These are phyloP conservation scores for Heliosperma pusillum DNA, from an alignment of 148 eudicot genomes.

Conservation along the genomic window DNA sequence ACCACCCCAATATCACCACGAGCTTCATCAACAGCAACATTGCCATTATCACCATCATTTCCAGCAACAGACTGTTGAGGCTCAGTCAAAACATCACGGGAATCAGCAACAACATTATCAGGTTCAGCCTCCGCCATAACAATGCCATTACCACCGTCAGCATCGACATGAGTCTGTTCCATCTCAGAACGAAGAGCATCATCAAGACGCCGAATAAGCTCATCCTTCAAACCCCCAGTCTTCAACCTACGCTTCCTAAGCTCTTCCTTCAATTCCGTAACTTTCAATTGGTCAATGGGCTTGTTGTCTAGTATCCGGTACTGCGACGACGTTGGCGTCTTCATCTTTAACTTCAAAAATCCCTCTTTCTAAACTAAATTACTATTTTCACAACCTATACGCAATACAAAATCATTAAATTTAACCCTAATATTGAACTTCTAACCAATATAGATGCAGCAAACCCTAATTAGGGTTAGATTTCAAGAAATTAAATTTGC, in stretches of 20 bases:
- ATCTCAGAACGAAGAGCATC: constrained; percentile 60
- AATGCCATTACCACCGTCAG: constrained; percentile 28
- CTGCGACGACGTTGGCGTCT: constrained; percentile 39
- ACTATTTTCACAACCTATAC: not conserved
- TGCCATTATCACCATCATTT: constrained; percentile 11
- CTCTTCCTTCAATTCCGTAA: constrained; percentile 87
- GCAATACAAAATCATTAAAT: not conserved
- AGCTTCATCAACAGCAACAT: not conserved
- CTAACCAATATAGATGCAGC: no score
- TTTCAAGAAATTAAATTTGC: not conserved
- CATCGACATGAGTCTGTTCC: constrained; percentile 25
- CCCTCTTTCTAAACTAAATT: not conserved
- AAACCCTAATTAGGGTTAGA: constrained; percentile 9
- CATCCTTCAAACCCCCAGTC: constrained; percentile 79
- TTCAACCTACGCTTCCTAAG: constrained; percentile 74
- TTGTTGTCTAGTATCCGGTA: constrained; percentile 66
- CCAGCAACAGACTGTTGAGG: not conserved
- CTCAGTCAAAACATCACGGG: no score
- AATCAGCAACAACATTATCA: constrained; percentile 20
- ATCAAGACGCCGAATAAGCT: constrained; percentile 62
- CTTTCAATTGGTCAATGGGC: constrained; percentile 89
- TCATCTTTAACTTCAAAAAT: constrained; percentile 20
- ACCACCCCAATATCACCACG: not conserved
- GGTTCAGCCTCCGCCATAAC: constrained; percentile 22
- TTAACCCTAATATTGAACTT: not conserved